Base-by-base conservation (phyloP, 2,329 filamentous ascomycete species). In the Fusarium haematococcum region DNA sequence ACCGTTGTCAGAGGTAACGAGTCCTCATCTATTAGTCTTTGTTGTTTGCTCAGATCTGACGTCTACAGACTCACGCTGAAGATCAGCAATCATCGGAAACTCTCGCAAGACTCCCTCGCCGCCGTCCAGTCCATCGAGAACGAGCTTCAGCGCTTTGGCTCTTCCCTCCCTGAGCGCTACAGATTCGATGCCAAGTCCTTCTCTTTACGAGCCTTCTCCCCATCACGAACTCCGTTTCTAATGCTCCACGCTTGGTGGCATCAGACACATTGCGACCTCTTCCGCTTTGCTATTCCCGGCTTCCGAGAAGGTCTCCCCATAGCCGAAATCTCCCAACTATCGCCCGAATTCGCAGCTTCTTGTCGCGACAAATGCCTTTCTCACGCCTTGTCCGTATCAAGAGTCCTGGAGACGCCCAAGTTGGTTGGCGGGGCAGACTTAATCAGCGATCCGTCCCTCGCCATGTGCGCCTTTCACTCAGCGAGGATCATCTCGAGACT, bases 221-320 rank as follows among this genome's bases (percentile, higher is more conserved):
- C 73, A 6, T 74, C 71, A 1, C 61, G 77, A 9, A 78, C 74
- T 0, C 63, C 76, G 1, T 78, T 71, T 4, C 33, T 78, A 10
- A 78, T 78, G 77, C 57, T 78, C 0, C 77, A 78, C 30, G 70
- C 71, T n/a, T 78, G 77, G 76, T 78, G 75, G 75, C 77, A 78
- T 45, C 77, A 78, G 25, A 71, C 71, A 1, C 76, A 78, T 14
- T 78, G 76, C 45, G 77, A 78, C 20, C 68, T 78, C 5, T 78
- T 74, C 25, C 69, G 77, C 3, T 78, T 78, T 9, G 69, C 75
- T 0, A 77, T 78, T 2, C 77, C 76, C 0, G 77, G 71, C 0
- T 73, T 73, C 3, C 39, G 71, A 6, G 71, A 73, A 14, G 69
- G 66, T 1, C 66, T 73, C 0, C 54, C 66, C 1, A 50, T 37